Evolutionary conservation across 495 filamentous ascomycete genomes (phyloP), one percentile per base, ranked within the genome.

Genomic region (Neurospora sp.): DNA sequence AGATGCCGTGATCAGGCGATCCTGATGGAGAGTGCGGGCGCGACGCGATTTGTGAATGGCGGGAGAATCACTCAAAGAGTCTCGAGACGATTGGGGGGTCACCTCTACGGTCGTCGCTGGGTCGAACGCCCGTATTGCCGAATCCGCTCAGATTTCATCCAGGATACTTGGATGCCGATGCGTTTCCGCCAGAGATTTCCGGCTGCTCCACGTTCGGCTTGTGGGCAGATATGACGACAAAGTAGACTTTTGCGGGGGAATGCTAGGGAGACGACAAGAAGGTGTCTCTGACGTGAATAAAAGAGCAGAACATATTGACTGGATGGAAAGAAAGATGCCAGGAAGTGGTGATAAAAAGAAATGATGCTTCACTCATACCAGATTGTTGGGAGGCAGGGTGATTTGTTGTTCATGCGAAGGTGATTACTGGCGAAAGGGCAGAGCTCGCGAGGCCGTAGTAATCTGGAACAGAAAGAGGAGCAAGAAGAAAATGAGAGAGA

Each of bases 101-200:
- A 38, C 37, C 37, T 38, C 6, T 38, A 8, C 37, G 31, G 12
- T 2, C 40, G 39, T 81, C 80, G 69, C 41, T 75, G 39, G 79
- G 71, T 60, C 74, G 74, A 18, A 78, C 77, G 39, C 79, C 81
- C 18, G 80, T 81, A 31, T 80, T 82, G 12, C 80, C 80, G 44
- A 78, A 83, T 10, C 81, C 81, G 37, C 76, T 76, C 38, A 83
- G 41, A 44, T 83, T 80, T 80, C 81, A 83, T 9, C 79, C 81
- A 11, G 77, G 54, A 66, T 83, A 83, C 40, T 80, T 77, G 11
- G 72, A 37, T 5, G 27, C 54, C 12, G 54, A 16, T 12, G 70
- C 44, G 39, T 70, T 38, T 38, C 70, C 69, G 42, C 74, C 40
- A 37, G 78, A 72, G 2, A 74, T 46, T 38, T 74, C 71, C n/a